A percentile compares a stretch with the other conserved stretches of the same genome.
These are phyloP conservation scores for Auricularia cornea DNA, from an alignment of 768 basidiomycete species.

Conservation along the genomic window DNA sequence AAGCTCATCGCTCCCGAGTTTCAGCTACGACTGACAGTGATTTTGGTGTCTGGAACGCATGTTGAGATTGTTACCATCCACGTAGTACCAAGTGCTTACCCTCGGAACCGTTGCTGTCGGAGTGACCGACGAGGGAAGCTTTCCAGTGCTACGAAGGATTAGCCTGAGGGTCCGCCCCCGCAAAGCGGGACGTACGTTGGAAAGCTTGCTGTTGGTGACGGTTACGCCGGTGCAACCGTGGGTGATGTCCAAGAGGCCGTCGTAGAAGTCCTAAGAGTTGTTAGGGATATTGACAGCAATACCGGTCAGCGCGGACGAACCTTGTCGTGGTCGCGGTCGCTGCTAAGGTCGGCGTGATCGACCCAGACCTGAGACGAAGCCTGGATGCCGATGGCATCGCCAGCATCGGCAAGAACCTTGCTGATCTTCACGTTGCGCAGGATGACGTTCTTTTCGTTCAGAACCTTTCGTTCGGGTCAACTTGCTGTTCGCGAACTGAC, in stretches of 20 bases:
- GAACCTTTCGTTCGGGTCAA: conserved; percentile 9
- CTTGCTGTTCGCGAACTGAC: no score
- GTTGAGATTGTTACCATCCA: neutral
- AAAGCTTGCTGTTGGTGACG: conserved; percentile 32
- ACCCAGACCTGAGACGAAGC: conserved; percentile 35
- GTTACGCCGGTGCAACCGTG: conserved; percentile 36
- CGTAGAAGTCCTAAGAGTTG: conserved; percentile 25
- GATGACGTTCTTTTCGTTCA: conserved; percentile 37
- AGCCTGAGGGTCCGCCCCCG: neutral
- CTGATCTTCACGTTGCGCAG: conserved; percentile 42
- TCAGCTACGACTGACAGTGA: conserved; percentile 22
- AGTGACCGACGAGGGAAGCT: conserved; percentile 36
- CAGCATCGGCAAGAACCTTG: conserved; percentile 37
- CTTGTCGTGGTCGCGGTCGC: conserved; percentile 39
- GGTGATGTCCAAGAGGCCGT: conserved; percentile 38
- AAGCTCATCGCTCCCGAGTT: no score
- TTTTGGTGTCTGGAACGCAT: conserved; percentile 20
- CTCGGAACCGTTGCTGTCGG: conserved; percentile 33
- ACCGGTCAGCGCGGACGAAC: no score
- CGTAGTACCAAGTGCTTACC: neutral
- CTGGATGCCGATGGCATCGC: conserved; percentile 40
- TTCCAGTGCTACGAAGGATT: conserved; percentile 35
- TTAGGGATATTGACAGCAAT: no score
- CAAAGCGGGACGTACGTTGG: conserved; percentile 13
- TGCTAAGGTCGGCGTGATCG: conserved; percentile 38